Base-by-base conservation (phyloP, 2,329 filamentous ascomycete genomes). In the Paraconiothyrium sp. region DNA sequence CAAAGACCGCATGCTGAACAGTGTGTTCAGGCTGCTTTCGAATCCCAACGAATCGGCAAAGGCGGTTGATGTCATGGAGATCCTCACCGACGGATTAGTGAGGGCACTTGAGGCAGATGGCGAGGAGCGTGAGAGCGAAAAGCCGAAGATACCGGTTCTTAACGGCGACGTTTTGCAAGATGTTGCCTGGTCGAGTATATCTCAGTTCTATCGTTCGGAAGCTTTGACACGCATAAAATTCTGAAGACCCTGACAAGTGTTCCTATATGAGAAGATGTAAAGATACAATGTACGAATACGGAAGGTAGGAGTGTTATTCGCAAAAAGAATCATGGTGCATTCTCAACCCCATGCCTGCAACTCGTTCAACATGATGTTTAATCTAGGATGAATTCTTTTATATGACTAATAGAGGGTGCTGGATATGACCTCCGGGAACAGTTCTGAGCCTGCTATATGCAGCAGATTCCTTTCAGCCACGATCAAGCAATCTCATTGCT, bases 1-100 rank as follows among this genome's bases (percentile, higher is more conserved):
- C 3, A 52, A 52, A n/a, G 49, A 52, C n/a, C 49, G 49, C 30
- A 39, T 52, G 32, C 14, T 52, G 20, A 52, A 52, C 20, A 20
- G 49, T 9, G 34, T 39, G 20, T 52, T 52, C 49, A 52, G n/a
- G 32, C 24, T 32, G 49, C 49, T 52, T 39, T 9, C 49, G 16
- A n/a, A 52, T 14, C 34, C 20, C 9, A 24, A 39, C 20, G 32
- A 32, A 8, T n/a, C 13, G 4, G 49, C 34, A n/a, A 20, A 22
- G 49, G 32, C 32, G 11, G n/a, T 37, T n/a, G 34, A 52, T 39
- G 49, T 27, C 4, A 39, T 32, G 34, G 49, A 52, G 32, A 10
- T 24, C 8, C 24, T 52, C 9, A n/a, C n/a, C 1, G 49, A 52
- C n/a, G 49, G 49, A 11, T 24, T 52, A 22, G 32, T 39, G 20